These are phyloP conservation scores for Neurospora sp. DNA, from an alignment of 495 filamentous ascomycete species.

Conservation along the genomic window DNA sequence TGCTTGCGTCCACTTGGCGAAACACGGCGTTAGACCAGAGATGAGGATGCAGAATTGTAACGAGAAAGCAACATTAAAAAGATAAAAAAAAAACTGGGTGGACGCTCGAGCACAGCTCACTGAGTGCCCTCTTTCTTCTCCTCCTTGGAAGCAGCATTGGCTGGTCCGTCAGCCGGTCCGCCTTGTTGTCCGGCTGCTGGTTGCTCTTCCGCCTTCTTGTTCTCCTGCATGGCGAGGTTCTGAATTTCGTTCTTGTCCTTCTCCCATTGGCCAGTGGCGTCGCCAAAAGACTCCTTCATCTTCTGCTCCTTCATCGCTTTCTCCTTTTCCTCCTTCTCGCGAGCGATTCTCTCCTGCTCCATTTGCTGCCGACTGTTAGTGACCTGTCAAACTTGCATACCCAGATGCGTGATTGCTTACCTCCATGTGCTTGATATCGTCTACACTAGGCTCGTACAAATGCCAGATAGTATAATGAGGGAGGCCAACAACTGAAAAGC, in stretches of 20 bases:
- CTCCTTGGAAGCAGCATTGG: slow-evolving; percentile 4
- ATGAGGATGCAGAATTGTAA: background rate
- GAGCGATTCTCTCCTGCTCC: slow-evolving; percentile 65
- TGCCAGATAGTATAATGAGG: slow-evolving; percentile 99
- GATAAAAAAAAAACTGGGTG: background rate
- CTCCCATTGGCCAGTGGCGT: slow-evolving; percentile 65
- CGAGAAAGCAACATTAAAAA: background rate
- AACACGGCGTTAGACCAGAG: background rate
- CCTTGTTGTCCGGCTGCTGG: slow-evolving; percentile 7
- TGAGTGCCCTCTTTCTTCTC: background rate
- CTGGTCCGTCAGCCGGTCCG: background rate
- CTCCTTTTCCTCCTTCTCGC: slow-evolving; percentile 64
- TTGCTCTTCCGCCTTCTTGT: slow-evolving; percentile 21
- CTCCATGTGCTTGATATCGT: slow-evolving; percentile 97
- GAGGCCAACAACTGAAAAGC: slow-evolving; percentile 90
- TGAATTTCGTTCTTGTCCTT: slow-evolving; percentile 69
- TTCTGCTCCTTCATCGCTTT: slow-evolving; percentile 52
- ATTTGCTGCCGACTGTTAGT: slow-evolving; percentile 51
- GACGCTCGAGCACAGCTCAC: background rate
- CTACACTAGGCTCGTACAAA: slow-evolving; percentile 94
- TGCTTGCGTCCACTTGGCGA: background rate
- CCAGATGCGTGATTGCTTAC: slow-evolving; percentile 22
- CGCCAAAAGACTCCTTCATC: slow-evolving; percentile 62
- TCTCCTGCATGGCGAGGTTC: slow-evolving; percentile 50
- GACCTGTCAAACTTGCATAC: background rate